Base-by-base conservation (phyloP, 306 rosid species). In the Cicer cuneatum region DNA sequence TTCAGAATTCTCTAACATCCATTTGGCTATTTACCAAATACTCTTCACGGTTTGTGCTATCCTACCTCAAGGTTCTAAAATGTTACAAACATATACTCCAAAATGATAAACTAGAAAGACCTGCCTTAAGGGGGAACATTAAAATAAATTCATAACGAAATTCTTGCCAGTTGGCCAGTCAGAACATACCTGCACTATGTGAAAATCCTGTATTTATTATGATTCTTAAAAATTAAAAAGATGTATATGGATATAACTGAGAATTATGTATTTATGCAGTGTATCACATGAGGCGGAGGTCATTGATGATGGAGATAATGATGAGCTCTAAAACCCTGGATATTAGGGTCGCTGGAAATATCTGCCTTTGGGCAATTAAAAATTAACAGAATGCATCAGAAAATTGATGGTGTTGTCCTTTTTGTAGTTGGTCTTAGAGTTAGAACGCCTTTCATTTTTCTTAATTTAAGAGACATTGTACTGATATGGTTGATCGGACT, bases 271-370 rank as follows among this genome's bases (percentile, higher is more conserved):
- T 82, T 60, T 38, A 41, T 89, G 84, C 93, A 86, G 90, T 68
- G 85, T 19, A 18, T 79, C 81, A 19, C 24, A 61, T 7, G 71
- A 69, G 48, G 83, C 59, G 10, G 81, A 66, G 33, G 79, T n/a
- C 14, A 74, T 18, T 33, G 84, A 62, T 19, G 79, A 42, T 18
- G 91, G 35, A 48, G 79, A 81, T 2, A 63, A 87, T 53, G 86
- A 85, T 43, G 96, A 90, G 82, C 93, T 90, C 80, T 88, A 72
- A 86, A 73, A 39, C 71, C 65, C 72, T 40, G 68, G 38, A 48
- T 58, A 14, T 19, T 16, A 29, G 46, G 75, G 61, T 69, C 60
- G 58, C 72, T 15, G 51, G 67, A 62, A 73, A 56, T 48, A 54
- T 69, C 47, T 61, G 46, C 71, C 43, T 66, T 63, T 56, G n/a